Evolutionary conservation across 371 early-diverging fungal species (phyloP).

Genomic region (Haplosporangium sp.): DNA sequence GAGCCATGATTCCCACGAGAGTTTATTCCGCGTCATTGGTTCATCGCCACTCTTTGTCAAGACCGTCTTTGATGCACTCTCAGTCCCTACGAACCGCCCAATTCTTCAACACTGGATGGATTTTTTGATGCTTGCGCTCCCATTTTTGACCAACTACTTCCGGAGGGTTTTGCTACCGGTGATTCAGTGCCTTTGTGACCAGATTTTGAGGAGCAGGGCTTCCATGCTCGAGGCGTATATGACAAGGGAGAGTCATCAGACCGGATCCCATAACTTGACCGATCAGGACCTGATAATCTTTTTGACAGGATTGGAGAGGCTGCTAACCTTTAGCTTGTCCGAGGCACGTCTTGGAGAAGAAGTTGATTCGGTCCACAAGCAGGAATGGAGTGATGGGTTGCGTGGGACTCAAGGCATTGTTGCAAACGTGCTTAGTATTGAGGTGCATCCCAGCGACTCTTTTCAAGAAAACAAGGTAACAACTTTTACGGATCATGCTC

Average conservation of each 20-base stretch:
- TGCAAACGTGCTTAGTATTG: slow-evolving; percentile 44
- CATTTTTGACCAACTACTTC: slow-evolving; percentile 71
- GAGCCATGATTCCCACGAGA: slow-evolving; percentile 25
- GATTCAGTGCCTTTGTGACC: slow-evolving; percentile 71
- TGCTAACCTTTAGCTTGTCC: slow-evolving; percentile 70
- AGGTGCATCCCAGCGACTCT: slow-evolving; percentile 50
- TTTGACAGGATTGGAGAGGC: slow-evolving; percentile 71
- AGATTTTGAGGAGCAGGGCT: slow-evolving; percentile 62
- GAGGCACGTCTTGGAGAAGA: slow-evolving; percentile 58
- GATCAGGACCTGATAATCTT: slow-evolving; percentile 68
- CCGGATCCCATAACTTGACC: slow-evolving; percentile 30
- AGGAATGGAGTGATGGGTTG: slow-evolving; percentile 48
- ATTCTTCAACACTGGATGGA: slow-evolving; percentile 84
- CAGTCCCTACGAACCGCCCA: slow-evolving; percentile 66
- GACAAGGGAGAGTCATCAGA: neutral
- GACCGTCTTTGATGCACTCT: slow-evolving; percentile 72
- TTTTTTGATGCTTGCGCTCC: slow-evolving; percentile 72
- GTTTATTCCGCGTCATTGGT: slow-evolving; percentile 44
- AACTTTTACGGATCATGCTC: neutral
- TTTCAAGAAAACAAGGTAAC: slow-evolving; percentile 53
- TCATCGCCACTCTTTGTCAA: slow-evolving; percentile 69
- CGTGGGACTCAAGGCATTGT: slow-evolving; percentile 47
- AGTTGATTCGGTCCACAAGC: slow-evolving; percentile 36
- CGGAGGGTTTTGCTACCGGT: slow-evolving; percentile 70
- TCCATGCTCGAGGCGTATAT: slow-evolving; percentile 48